Percentiles rank a stretch among this genome's conserved stretches.
Conservation (phyloP, 2,329 filamentous ascomycete genomes). For the Teratosphaeria destructans region DNA sequence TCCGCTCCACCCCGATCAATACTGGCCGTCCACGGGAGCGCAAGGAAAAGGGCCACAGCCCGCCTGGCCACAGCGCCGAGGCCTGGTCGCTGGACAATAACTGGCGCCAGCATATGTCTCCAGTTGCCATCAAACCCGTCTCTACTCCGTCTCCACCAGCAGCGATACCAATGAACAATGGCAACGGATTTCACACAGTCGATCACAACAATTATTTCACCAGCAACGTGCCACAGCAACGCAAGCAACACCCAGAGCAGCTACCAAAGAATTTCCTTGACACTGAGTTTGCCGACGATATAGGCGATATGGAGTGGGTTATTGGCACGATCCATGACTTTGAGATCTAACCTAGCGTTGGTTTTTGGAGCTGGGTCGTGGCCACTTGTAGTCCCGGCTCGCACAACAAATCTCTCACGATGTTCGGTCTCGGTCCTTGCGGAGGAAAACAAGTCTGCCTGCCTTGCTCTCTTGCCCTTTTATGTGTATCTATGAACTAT, state of each 20-base stretch:
- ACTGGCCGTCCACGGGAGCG: conserved; percentile 28
- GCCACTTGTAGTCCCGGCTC: conserved; percentile 43
- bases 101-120: conserved; percentile 36
- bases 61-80: conserved; percentile 3
- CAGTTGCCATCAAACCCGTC: conserved; percentile 7
- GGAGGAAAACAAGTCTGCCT: neutral
- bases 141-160: conserved; percentile 5
- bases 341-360: conserved; percentile 6
- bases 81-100: conserved; percentile 38
- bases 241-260: conserved; percentile 14
- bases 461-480: neutral
- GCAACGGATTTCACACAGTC: conserved; percentile 5
- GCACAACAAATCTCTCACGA: neutral
- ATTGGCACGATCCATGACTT: conserved; percentile 48
- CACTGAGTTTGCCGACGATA: conserved; percentile 43
- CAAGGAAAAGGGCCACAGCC: conserved; percentile 12
- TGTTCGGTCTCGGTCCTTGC: neutral
- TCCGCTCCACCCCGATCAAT: conserved; percentile 25
- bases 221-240: conserved; percentile 5
- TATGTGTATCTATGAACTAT: conserved; percentile 6
- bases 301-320: conserved; percentile 86
- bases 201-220: conserved; percentile 5
- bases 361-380: conserved; percentile 35
- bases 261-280: conserved; percentile 28
- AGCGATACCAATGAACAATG: neutral